Evolutionary conservation across 305 asterid species (phyloP).

Genomic region (Ruellia speciosa): DNA sequence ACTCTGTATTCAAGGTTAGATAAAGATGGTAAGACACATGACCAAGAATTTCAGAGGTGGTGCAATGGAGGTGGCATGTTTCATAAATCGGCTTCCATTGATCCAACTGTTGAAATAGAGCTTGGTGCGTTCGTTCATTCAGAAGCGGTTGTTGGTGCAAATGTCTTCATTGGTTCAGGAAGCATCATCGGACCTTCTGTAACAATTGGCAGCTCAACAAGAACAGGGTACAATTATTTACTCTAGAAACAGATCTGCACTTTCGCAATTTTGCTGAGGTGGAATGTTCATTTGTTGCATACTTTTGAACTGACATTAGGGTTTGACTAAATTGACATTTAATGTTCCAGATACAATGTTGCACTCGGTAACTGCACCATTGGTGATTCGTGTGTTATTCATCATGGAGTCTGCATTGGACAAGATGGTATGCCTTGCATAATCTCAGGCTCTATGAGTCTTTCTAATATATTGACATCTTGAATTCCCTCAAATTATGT

Average conservation of each 20-base stretch:
- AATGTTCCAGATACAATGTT: slow-evolving; percentile 58
- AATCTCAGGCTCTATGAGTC: slow-evolving; percentile 10
- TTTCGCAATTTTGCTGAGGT: no score
- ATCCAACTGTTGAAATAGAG: slow-evolving; percentile 66
- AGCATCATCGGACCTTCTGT: slow-evolving; percentile 68
- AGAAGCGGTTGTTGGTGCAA: slow-evolving; percentile 49
- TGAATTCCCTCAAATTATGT: background rate
- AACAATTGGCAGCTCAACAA: slow-evolving; percentile 65
- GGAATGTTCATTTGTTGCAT: background rate
- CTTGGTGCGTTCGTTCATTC: slow-evolving; percentile 67
- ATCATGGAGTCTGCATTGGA: slow-evolving; percentile 84
- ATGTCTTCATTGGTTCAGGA: slow-evolving; percentile 66
- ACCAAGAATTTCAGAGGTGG: slow-evolving; percentile 55
- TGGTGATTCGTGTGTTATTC: slow-evolving; percentile 68
- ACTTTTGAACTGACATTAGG: background rate
- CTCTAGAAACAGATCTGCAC: background rate
- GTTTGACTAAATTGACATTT: slow-evolving; percentile 14
- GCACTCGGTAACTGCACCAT: slow-evolving; percentile 65
- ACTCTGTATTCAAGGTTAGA: slow-evolving; percentile 36
- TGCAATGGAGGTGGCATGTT: slow-evolving; percentile 68
- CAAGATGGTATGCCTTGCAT: slow-evolving; percentile 65
- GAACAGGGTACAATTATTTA: slow-evolving; percentile 50
- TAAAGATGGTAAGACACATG: slow-evolving; percentile 24
- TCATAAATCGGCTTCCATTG: slow-evolving; percentile 60
- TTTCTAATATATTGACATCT: slow-evolving; percentile 3